Conservation (phyloP, 2,329 filamentous ascomycete genomes). For the Pyrenophora tritici-repentis region DNA sequence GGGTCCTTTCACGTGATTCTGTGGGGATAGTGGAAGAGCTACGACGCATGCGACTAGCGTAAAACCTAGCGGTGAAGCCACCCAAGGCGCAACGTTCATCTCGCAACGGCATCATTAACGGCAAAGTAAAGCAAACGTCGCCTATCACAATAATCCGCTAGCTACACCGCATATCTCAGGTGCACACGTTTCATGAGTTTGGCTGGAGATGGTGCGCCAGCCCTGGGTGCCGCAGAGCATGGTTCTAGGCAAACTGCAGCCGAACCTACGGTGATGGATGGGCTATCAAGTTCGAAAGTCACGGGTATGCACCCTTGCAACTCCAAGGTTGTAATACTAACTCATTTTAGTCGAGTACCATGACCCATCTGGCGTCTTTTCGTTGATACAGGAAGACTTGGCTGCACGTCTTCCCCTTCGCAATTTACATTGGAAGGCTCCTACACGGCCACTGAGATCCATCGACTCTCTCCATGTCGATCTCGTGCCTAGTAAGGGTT, state of each 20-base stretch:
- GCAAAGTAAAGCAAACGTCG: slow-evolving; percentile 29
- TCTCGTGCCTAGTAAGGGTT: slow-evolving; percentile 67
- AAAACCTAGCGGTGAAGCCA: slow-evolving; percentile 17
- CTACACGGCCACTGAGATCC: slow-evolving; percentile 85
- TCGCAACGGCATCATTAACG: slow-evolving; percentile 23
- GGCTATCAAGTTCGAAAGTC: slow-evolving; percentile 56
- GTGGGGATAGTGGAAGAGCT: slow-evolving; percentile 15
- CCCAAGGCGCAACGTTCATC: slow-evolving; percentile 29
- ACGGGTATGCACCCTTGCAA: slow-evolving; percentile 48
- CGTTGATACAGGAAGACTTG: slow-evolving; percentile 77
- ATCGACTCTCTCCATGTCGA: slow-evolving; percentile 93
- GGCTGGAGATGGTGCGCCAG: slow-evolving; percentile 46
- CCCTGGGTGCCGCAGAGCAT: slow-evolving; percentile 45
- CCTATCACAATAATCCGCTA: slow-evolving; percentile 7
- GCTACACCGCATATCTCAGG: slow-evolving; percentile 6
- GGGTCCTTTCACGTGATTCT: slow-evolving; percentile 12
- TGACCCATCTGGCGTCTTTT: slow-evolving; percentile 88
- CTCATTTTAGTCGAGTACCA: slow-evolving; percentile 80
- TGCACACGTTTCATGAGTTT: slow-evolving; percentile 41
- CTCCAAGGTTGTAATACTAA: slow-evolving; percentile 23
- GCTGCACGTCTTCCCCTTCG: slow-evolving; percentile 79
- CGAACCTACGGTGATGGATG: slow-evolving; percentile 47
- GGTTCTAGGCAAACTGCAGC: slow-evolving; percentile 35
- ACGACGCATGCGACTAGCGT: slow-evolving; percentile 11
- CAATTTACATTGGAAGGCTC: slow-evolving; percentile 97